Evolutionary conservation across 2,329 filamentous ascomycete genomes (phyloP).

Genomic region (Aspergillus ochraceus): DNA sequence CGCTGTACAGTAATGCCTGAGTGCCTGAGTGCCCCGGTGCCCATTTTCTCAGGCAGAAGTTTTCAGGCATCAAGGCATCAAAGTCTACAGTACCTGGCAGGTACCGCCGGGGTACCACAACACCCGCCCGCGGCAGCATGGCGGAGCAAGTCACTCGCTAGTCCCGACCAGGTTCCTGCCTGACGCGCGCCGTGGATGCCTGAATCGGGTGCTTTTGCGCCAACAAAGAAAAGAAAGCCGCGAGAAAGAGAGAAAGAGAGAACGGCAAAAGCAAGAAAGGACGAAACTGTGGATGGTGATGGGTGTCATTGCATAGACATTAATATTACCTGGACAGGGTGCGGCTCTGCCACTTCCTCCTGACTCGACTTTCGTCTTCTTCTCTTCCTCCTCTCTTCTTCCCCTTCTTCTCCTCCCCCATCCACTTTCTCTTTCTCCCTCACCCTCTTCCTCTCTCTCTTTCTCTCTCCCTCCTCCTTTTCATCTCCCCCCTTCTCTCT

Average conservation of each 20-base stretch:
- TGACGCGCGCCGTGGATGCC: not conserved
- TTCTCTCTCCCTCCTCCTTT: not conserved
- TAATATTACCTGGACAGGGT: not conserved
- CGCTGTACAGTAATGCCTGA: too few species aligned
- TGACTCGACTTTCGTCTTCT: not conserved
- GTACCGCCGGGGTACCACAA: not conserved
- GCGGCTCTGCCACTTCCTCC: not conserved
- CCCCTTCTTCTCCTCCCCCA: not conserved
- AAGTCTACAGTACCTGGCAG: not conserved
- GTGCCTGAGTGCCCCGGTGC: too few species aligned
- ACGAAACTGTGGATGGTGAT: too few species aligned
- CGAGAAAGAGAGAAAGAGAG: not conserved
- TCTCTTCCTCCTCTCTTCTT: not conserved
- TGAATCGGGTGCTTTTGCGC: not conserved
- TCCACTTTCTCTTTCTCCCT: not conserved
- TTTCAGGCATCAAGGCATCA: not conserved
- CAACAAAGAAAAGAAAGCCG: not conserved
- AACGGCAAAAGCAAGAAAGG: too few species aligned
- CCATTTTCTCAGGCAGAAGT: not conserved
- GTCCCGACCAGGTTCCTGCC: not conserved
- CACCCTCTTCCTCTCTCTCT: not conserved
- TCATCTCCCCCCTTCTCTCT: not conserved
- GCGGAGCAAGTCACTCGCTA: not conserved
- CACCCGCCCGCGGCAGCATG: not conserved
- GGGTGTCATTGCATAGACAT: too few species aligned